These are phyloP conservation scores for Euphrasia confusa DNA, from an alignment of 257 asterid genomes.

Conservation along the genomic window DNA sequence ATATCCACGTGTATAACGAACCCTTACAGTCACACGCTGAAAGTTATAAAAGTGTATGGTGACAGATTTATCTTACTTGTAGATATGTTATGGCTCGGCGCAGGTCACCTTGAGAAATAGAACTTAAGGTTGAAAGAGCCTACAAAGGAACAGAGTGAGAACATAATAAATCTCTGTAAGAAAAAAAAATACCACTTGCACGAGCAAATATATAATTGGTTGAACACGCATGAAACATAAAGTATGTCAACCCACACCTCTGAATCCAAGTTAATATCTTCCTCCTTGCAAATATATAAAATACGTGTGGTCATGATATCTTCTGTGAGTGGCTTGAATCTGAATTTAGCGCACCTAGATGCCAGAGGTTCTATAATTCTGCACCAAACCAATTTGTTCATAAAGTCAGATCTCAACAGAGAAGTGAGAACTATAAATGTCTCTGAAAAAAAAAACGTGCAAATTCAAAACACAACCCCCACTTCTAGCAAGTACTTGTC, in stretches of 20 bases:
- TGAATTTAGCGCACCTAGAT: constrained; percentile 95
- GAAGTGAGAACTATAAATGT: neutral
- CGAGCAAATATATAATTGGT: constrained; percentile 13
- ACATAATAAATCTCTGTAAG: neutral
- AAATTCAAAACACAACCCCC: neutral
- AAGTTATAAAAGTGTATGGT: constrained; percentile 8
- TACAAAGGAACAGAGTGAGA: constrained; percentile 22
- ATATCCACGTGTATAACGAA: constrained; percentile 1
- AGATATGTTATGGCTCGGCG: constrained; percentile 92
- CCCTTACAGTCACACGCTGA: neutral
- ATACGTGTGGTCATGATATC: constrained; percentile 78
- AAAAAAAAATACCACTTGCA: constrained; percentile 1
- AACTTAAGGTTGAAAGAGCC: constrained; percentile 87
- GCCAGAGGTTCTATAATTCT: constrained; percentile 98
- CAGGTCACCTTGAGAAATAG: constrained; percentile 93
- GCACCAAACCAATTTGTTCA: constrained; percentile 19
- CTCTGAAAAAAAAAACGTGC: neutral
- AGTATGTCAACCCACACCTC: constrained; percentile 53
- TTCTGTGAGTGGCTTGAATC: constrained; percentile 95
- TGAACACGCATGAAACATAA: constrained; percentile 18
- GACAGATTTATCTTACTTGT: constrained; percentile 53
- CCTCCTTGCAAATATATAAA: constrained; percentile 79
- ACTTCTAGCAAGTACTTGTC: constrained; percentile 13
- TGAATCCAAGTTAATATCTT: constrained; percentile 75
- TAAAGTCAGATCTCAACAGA: constrained; percentile 20